Evolutionary conservation across 805 yeast species (phyloP).

Genomic region (Ogataea siamensis): DNA sequence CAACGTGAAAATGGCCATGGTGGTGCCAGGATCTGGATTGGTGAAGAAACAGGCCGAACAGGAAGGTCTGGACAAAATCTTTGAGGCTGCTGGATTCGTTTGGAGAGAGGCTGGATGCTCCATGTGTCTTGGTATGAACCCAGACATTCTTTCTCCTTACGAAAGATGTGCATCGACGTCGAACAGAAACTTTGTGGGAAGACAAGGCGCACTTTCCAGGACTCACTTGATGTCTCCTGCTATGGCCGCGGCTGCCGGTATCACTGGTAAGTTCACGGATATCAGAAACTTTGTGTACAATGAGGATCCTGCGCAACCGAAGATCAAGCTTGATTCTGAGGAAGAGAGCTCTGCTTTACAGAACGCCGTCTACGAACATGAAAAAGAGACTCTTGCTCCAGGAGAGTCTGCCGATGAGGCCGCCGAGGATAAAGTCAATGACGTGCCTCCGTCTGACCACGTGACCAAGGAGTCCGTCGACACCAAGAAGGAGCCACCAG

Average conservation of each 20-base stretch:
- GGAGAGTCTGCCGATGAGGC: constrained; percentile 48
- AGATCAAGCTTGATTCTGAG: constrained; percentile 45
- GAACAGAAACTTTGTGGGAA: constrained; percentile 97
- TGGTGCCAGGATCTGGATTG: constrained; percentile 97
- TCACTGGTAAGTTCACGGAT: constrained; percentile 85
- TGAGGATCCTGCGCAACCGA: constrained; percentile 55
- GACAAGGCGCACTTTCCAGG: constrained; percentile 95
- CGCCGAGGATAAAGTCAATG: constrained; percentile 55
- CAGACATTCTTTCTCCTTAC: constrained; percentile 90
- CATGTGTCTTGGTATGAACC: constrained; percentile 99
- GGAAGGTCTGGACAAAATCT: constrained; percentile 92
- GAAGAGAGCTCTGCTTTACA: constrained; percentile 58
- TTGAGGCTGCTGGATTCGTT: constrained; percentile 88
- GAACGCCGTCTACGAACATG: constrained; percentile 66
- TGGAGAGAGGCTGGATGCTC: constrained; percentile 99
- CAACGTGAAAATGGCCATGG: constrained; percentile 76
- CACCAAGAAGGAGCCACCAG: constrained; percentile 31
- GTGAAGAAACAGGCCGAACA: constrained; percentile 90
- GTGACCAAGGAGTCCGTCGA: constrained; percentile 35
- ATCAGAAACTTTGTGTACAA: constrained; percentile 76
- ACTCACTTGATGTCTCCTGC: constrained; percentile 98
- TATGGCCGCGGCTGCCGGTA: constrained; percentile 99
- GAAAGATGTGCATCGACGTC: constrained; percentile 99
- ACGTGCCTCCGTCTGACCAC: constrained; percentile 56
- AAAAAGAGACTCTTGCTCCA: constrained; percentile 58